These are phyloP conservation scores for Claviceps monticola DNA, from an alignment of 2,329 filamentous ascomycete genomes.

Conservation along the genomic window DNA sequence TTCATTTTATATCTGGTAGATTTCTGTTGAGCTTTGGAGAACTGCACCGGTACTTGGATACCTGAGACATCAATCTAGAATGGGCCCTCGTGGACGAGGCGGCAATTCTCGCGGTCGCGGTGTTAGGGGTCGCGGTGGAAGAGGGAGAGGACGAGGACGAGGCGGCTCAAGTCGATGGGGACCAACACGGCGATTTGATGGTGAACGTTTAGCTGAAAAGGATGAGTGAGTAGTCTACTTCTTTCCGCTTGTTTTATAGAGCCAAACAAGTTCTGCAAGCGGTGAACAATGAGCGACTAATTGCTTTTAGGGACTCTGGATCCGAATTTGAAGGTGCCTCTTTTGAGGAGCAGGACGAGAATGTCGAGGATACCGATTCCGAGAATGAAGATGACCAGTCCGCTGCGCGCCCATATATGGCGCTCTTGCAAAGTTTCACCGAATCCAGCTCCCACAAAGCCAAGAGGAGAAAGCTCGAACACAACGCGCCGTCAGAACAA, in stretches of 20 bases:
- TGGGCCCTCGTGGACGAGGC: slow-evolving; percentile 23
- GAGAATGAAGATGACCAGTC: slow-evolving; percentile 31
- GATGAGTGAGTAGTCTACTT: slow-evolving; percentile 19
- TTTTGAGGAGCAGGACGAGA: slow-evolving; percentile 23
- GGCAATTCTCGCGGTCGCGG: slow-evolving; percentile 20
- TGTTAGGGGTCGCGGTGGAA: slow-evolving; percentile 13
- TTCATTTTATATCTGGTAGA: neutral
- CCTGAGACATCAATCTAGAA: slow-evolving; percentile 8
- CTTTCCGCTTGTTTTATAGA: neutral
- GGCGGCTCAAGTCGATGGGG: slow-evolving; percentile 23
- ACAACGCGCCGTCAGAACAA: slow-evolving; percentile 14
- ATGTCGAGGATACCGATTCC: slow-evolving; percentile 23
- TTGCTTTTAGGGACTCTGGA: slow-evolving; percentile 5
- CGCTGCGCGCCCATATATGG: slow-evolving; percentile 37
- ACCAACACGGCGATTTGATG: slow-evolving; percentile 23
- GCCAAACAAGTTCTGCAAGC: neutral
- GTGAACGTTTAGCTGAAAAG: slow-evolving; percentile 21
- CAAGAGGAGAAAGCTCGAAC: slow-evolving; percentile 45
- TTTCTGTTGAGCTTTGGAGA: no score
- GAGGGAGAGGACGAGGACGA: slow-evolving; percentile 13
- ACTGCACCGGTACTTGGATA: neutral
- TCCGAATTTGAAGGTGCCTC: slow-evolving; percentile 9
- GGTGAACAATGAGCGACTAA: neutral
- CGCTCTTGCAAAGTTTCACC: slow-evolving; percentile 43
- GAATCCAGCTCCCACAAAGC: slow-evolving; percentile 30